Percentiles rank a stretch among this genome's conserved stretches.
Evolutionary conservation across 2,329 filamentous ascomycete genomes (phyloP).

Genomic region (Curvularia sp.): DNA sequence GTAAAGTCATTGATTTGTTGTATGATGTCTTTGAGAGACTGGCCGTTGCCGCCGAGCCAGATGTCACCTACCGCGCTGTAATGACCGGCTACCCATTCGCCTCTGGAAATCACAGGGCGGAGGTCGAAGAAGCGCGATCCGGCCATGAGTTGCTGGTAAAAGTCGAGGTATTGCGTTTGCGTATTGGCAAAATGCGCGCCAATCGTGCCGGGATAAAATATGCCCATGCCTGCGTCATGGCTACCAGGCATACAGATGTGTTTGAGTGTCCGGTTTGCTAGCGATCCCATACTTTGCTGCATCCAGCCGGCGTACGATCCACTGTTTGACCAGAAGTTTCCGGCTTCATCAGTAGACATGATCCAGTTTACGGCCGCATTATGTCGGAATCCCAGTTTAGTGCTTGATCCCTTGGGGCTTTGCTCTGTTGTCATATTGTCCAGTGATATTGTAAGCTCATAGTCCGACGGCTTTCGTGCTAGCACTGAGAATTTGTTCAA

Average conservation of each 20-base stretch:
- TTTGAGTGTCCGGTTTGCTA: slow-evolving; percentile 53
- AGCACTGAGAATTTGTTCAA: slow-evolving; percentile 43
- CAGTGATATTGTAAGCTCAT: slow-evolving; percentile 42
- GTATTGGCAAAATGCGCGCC: slow-evolving; percentile 54
- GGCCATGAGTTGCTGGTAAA: slow-evolving; percentile 56
- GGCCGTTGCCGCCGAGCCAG: slow-evolving; percentile 57
- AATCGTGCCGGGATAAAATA: slow-evolving; percentile 50
- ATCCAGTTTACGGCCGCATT: slow-evolving; percentile 50
- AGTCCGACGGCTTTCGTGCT: slow-evolving; percentile 41
- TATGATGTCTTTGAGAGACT: slow-evolving; percentile 55
- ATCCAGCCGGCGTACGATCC: slow-evolving; percentile 51
- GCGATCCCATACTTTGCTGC: slow-evolving; percentile 49
- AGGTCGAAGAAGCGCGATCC: slow-evolving; percentile 60
- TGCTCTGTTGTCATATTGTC: slow-evolving; percentile 43
- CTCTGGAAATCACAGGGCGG: slow-evolving; percentile 52
- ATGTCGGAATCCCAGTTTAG: slow-evolving; percentile 48
- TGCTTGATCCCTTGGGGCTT: slow-evolving; percentile 40
- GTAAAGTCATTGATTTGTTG: slow-evolving; percentile 58
- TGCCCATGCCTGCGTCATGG: slow-evolving; percentile 60
- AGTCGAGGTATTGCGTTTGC: slow-evolving; percentile 56
- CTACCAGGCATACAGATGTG: slow-evolving; percentile 59
- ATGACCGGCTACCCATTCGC: slow-evolving; percentile 55
- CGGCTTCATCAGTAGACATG: slow-evolving; percentile 46
- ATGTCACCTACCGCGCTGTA: slow-evolving; percentile 49
- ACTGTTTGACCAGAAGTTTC: slow-evolving; percentile 48